Percentiles rank a stretch among this genome's conserved stretches.
phyloP scores from a whole-genome alignment of 306 rosid species.

The Inga laurina region DNA sequence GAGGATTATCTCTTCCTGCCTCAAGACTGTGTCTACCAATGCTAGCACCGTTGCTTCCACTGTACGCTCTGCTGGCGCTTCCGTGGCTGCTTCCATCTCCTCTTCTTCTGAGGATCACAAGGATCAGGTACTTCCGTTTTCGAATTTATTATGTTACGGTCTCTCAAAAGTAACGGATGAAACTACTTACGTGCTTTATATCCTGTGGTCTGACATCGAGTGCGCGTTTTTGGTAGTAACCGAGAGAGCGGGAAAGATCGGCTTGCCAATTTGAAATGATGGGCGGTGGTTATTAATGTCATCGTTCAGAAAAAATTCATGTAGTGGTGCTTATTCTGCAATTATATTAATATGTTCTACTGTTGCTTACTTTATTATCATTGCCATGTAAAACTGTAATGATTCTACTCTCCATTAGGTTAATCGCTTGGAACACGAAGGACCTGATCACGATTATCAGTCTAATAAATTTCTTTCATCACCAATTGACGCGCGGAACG shows the following conservation, averaged over 20 bases:
- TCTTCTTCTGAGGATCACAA: constrained; percentile 75
- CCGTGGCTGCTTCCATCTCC: constrained; percentile 76
- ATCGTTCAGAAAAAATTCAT: background rate
- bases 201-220: background rate
- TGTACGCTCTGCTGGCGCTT: constrained; percentile 91
- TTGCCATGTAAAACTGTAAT: background rate
- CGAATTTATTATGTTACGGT: background rate
- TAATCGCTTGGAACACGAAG: background rate
- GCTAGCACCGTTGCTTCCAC: constrained; percentile 81
- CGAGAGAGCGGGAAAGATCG: background rate
- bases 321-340: background rate
- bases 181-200: background rate
- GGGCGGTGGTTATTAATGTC: background rate
- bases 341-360: background rate
- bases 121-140: constrained; percentile 57
- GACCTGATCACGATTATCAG: background rate
- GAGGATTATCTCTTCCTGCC: constrained; percentile 82
- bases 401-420: background rate
- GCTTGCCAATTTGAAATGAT: background rate
- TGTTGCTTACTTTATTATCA: background rate
- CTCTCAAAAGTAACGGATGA: background rate
- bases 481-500: background rate
- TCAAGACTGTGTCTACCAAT: constrained; percentile 82
- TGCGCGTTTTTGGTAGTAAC: background rate
- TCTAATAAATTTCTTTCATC: background rate